Conservation (phyloP, 345 rosid species). For the Lenwebbia sp. region DNA sequence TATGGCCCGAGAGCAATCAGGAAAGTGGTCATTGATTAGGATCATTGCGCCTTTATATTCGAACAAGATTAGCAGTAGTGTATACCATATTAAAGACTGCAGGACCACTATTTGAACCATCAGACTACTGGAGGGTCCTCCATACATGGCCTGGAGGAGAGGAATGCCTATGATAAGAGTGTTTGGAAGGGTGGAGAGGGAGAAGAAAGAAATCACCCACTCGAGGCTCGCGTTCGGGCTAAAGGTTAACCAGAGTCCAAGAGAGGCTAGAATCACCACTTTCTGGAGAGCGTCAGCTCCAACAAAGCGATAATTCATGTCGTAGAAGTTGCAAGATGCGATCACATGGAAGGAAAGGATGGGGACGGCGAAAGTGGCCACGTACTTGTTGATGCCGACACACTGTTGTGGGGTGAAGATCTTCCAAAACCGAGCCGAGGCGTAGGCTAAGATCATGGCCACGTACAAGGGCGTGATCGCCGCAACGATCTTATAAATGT, state of each 20-base stretch:
- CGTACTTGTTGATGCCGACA: constrained; percentile 22
- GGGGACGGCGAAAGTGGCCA: constrained; percentile 22
- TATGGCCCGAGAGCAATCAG: background rate
- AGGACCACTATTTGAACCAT: constrained; percentile 8
- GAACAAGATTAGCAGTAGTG: background rate
- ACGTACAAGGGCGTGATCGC: constrained; percentile 20
- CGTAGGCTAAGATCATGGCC: constrained; percentile 25
- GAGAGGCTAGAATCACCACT: constrained; percentile 7
- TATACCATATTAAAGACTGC: constrained; percentile 3
- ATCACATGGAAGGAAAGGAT: constrained; percentile 16
- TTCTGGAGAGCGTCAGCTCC: constrained; percentile 27
- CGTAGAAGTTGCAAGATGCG: constrained; percentile 8
- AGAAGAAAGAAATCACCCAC: constrained; percentile 8
- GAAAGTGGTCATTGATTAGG: background rate
- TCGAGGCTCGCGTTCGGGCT: constrained; percentile 1
- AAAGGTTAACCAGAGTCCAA: constrained; percentile 4
- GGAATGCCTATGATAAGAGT: constrained; percentile 9
- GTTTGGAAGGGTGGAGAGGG: constrained; percentile 7
- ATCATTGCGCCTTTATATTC: constrained; percentile 2
- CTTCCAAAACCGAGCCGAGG: constrained; percentile 21
- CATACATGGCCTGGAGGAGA: constrained; percentile 8
- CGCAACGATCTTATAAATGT: constrained; percentile 12
- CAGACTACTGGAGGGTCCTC: background rate
- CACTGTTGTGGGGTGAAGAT: constrained; percentile 25
- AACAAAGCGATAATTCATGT: constrained; percentile 15